A percentile compares a stretch with the other conserved stretches of the same genome.
Conservation (phyloP, 2,329 filamentous ascomycete genomes). For the Neophaeococcomyces aloes region DNA sequence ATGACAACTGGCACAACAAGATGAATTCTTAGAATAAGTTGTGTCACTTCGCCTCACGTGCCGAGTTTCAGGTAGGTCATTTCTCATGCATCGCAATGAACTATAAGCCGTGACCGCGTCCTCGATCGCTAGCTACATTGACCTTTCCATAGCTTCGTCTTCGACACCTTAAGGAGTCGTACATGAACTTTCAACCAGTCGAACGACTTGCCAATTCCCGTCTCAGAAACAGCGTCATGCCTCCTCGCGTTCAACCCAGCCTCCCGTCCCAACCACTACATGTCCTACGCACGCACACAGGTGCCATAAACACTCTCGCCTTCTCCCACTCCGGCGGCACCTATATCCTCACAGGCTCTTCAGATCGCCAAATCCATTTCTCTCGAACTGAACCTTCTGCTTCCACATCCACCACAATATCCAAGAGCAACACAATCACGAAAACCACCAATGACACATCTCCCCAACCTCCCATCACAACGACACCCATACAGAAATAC, state of each 20-base stretch:
- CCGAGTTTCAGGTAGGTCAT: no score
- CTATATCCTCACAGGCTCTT: conserved; percentile 74
- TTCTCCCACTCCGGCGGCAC: conserved; percentile 64
- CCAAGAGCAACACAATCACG: background rate
- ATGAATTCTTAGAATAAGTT: no score
- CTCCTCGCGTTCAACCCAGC: conserved; percentile 12
- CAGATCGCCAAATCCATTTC: conserved; percentile 74
- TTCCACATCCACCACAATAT: conserved; percentile 26
- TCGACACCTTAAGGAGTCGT: no score
- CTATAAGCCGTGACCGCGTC: no score
- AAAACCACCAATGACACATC: background rate
- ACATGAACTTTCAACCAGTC: no score
- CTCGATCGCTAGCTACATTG: no score
- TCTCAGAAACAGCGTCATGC: no score
- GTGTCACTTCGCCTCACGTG: no score
- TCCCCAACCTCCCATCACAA: conserved; percentile 22
- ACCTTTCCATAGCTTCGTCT: no score
- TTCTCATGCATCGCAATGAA: no score
- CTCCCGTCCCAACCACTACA: conserved; percentile 34
- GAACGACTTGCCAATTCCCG: no score
- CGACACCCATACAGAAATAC: conserved; percentile 70
- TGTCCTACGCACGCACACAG: conserved; percentile 36
- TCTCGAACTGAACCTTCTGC: conserved; percentile 53
- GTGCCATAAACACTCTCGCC: conserved; percentile 58
- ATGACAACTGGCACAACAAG: no score